Percentiles rank a stretch among this genome's conserved stretches.
Evolutionary conservation across 257 asterid species (phyloP).

Genomic region (Jaltomata sinuosa): DNA sequence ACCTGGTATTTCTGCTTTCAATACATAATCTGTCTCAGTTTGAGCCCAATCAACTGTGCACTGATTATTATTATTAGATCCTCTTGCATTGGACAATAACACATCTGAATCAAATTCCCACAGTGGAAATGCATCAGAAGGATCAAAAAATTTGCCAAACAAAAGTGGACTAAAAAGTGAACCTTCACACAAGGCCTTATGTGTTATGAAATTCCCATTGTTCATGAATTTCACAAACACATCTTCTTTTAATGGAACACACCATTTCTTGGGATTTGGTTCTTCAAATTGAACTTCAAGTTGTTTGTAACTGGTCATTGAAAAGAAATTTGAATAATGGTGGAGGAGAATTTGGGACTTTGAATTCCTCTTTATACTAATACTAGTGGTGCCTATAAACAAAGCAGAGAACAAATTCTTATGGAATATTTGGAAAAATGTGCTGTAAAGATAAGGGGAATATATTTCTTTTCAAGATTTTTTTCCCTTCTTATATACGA

Average conservation of each 20-base stretch:
- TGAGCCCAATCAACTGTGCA: slow-evolving; percentile 57
- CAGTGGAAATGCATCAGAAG: slow-evolving; percentile 79
- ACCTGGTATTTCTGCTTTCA: slow-evolving; percentile 66
- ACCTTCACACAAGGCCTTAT: slow-evolving; percentile 34
- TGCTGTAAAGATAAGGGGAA: slow-evolving; percentile 29
- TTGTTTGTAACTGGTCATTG: slow-evolving; percentile 34
- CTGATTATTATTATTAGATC: slow-evolving; percentile 9
- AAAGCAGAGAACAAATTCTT: slow-evolving; percentile 30
- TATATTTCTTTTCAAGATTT: slow-evolving; percentile 17
- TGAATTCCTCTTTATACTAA: slow-evolving; percentile 5
- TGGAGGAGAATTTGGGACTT: slow-evolving; percentile 1
- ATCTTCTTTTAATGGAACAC: slow-evolving; percentile 58
- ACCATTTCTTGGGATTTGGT: slow-evolving; percentile 53
- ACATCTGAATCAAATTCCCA: slow-evolving; percentile 72
- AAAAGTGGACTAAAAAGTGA: slow-evolving; percentile 61
- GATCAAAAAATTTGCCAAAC: slow-evolving; percentile 91
- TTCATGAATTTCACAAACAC: slow-evolving; percentile 27
- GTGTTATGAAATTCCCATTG: slow-evolving; percentile 28
- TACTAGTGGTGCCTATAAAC: neutral
- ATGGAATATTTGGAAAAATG: slow-evolving; percentile 21
- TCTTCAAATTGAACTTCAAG: slow-evolving; percentile 45
- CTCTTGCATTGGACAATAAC: slow-evolving; percentile 22
- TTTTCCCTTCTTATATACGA: neutral
- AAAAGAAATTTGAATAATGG: neutral
- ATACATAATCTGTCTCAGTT: slow-evolving; percentile 37